Conservation (phyloP, 768 basidiomycete species). For the Naganishia antarctica region DNA sequence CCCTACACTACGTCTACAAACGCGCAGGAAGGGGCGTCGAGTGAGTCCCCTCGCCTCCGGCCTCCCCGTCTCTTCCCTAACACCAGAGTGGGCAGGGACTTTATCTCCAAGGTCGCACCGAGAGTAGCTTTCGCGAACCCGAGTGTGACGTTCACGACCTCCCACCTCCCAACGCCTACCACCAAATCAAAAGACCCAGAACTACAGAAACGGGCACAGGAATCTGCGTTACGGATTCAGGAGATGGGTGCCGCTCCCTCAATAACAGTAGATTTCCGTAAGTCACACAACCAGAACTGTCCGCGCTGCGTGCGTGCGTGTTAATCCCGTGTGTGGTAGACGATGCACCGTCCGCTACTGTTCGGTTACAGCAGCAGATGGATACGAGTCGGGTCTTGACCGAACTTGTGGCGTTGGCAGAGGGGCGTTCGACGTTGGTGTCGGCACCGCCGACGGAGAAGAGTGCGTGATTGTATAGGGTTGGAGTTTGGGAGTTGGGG, state of each 20-base stretch:
- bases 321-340: background rate
- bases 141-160: constrained; percentile 7
- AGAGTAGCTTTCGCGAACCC: constrained; percentile 27
- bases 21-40: background rate
- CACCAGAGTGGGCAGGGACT: constrained; percentile 21
- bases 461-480: background rate
- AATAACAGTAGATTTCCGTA: constrained; percentile 12
- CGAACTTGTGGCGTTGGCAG: constrained; percentile 13
- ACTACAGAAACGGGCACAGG: constrained; percentile 10
- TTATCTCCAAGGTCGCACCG: constrained; percentile 22
- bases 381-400: constrained; percentile 16
- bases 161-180: background rate
- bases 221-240: constrained; percentile 5
- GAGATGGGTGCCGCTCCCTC: constrained; percentile 3
- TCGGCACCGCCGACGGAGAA: background rate
- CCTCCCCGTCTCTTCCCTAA: background rate
- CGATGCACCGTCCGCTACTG: background rate
- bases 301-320: background rate
- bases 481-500: too few relatives aligned
- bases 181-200: constrained; percentile 30
- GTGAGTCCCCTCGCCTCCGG: background rate
- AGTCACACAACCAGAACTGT: background rate
- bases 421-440: constrained; percentile 17
- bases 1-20: constrained; percentile 13
- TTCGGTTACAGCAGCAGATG: constrained; percentile 18